A percentile compares a stretch with the other conserved stretches of the same genome.
Conservation (phyloP, 352 stramenopile genomes). For the Globisporangium alternatum region DNA sequence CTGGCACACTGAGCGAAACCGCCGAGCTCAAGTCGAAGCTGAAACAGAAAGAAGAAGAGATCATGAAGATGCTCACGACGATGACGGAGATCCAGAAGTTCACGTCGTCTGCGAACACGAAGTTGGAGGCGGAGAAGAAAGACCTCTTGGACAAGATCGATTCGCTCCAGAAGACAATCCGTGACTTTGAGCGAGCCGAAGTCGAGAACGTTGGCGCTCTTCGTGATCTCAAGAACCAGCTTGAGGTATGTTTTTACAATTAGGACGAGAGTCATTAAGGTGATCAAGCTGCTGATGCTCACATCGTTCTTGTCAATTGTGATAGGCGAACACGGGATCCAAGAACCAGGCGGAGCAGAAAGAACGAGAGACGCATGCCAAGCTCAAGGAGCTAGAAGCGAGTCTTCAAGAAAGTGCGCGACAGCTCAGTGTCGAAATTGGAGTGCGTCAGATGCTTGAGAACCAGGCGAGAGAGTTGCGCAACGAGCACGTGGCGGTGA, state of each 20-base stretch:
- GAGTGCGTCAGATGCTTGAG: constrained; percentile 72
- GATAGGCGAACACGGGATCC: constrained; percentile 25
- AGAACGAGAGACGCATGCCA: constrained; percentile 27
- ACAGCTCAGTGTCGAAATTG: constrained; percentile 56
- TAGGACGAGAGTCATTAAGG: not conserved
- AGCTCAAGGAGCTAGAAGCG: constrained; percentile 44
- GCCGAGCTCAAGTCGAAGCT: constrained; percentile 56
- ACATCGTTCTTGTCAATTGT: constrained; percentile 4
- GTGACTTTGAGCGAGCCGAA: constrained; percentile 52
- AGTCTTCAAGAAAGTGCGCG: constrained; percentile 52
- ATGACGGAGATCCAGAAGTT: constrained; percentile 80
- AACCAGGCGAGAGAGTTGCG: constrained; percentile 66
- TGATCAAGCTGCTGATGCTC: not conserved
- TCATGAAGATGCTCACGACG: constrained; percentile 59
- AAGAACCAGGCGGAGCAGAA: constrained; percentile 32
- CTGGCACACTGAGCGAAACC: constrained; percentile 30
- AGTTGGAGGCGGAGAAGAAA: constrained; percentile 69
- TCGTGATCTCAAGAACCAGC: constrained; percentile 47
- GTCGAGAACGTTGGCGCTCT: constrained; percentile 37
- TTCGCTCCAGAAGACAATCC: constrained; percentile 41
- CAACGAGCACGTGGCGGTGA: constrained; percentile 73
- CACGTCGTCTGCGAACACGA: constrained; percentile 54
- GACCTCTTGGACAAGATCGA: constrained; percentile 62
- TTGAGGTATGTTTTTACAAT: constrained; percentile 31
- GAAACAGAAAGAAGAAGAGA: constrained; percentile 65